Base-by-base conservation (phyloP, 2,329 filamentous ascomycete genomes). In the Fusarium dlaminii region DNA sequence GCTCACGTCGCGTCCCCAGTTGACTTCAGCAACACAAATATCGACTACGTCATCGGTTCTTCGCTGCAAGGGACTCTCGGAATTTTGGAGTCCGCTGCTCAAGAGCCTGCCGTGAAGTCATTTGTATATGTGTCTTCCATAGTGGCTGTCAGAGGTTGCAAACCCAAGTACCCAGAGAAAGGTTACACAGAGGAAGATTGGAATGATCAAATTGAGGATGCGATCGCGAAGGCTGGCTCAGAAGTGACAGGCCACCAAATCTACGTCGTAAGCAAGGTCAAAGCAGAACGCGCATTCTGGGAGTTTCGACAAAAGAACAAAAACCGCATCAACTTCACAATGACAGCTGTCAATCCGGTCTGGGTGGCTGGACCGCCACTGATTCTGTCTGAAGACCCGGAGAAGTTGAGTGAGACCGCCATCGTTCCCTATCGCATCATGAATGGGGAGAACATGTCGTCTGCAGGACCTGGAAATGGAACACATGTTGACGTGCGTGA, bases 341-440 rank as follows among this genome's bases (percentile, higher is more conserved):
- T 70, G 65, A 70, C 67, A 5, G 51, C 65, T 10, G 30, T 70
- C n/a, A 69, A 70, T 13, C 67, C 67, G 11, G 59, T 57, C 10
- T 70, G 67, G 67, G 67, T 70, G 1, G 43, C 58, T 10, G 67
- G 67, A 1, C 67, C 65, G 3, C 67, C 67, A 1, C 27, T 70
- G 17, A 58, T 70, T 22, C 6, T 70, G 2, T 65, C 67, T 2
- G 18, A 69, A 1, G 58, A 70, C 20, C 67, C 67, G 0, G 58
- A 69, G 24, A 70, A 69, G 45, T 40, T 70, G 39, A 70, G 67
- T 42, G 65, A 70, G 34, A 69, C 65, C 22, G 67, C 67, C 18
- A 54, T 70, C 5, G 40, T 70, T 7, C 24, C 65, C 2, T 70
- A 70, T 51, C 65, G 65, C 6, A 69, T 69, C 6, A 46, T 70